Percentiles rank a stretch among this genome's conserved stretches.
Conservation (phyloP, 2,329 filamentous ascomycete genomes). For the Colletotrichum orchidophilum region DNA sequence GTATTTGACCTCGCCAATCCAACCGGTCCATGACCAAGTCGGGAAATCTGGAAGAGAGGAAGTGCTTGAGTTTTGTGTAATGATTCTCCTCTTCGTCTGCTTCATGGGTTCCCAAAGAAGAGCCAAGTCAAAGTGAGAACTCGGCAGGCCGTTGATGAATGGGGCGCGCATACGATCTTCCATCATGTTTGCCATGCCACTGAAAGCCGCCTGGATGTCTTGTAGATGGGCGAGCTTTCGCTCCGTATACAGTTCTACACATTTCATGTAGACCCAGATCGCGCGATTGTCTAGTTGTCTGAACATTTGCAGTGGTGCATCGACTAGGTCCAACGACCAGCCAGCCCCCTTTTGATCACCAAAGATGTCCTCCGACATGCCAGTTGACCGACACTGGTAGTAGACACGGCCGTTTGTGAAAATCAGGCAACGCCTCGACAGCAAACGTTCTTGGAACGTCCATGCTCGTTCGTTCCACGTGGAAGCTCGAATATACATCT, state of each 20-base stretch:
- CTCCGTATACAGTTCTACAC: slow-evolving; percentile 42
- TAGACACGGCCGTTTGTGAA: slow-evolving; percentile 44
- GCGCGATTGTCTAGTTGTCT: slow-evolving; percentile 38
- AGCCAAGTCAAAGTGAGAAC: slow-evolving; percentile 46
- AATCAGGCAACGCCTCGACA: slow-evolving; percentile 53
- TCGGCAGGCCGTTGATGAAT: slow-evolving; percentile 43
- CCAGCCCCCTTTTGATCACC: slow-evolving; percentile 37
- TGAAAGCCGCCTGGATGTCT: slow-evolving; percentile 47
- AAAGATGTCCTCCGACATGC: slow-evolving; percentile 42
- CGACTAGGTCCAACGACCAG: slow-evolving; percentile 43
- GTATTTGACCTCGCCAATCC: slow-evolving; percentile 39
- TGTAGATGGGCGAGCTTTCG: slow-evolving; percentile 38
- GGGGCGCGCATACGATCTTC: slow-evolving; percentile 37
- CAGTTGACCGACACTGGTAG: slow-evolving; percentile 41
- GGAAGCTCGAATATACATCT: slow-evolving; percentile 41
- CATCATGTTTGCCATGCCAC: slow-evolving; percentile 42
- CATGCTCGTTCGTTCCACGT: slow-evolving; percentile 52
- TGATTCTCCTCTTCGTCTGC: neutral
- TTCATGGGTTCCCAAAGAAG: slow-evolving; percentile 43
- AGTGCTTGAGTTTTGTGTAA: neutral
- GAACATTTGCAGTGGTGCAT: slow-evolving; percentile 41
- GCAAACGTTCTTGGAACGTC: slow-evolving; percentile 54
- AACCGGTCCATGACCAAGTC: slow-evolving; percentile 48
- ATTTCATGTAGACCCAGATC: slow-evolving; percentile 43
- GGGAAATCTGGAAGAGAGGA: slow-evolving; percentile 39